Base-by-base conservation (phyloP, 176 grass and related monocot species). In the Guadua angustifolia region DNA sequence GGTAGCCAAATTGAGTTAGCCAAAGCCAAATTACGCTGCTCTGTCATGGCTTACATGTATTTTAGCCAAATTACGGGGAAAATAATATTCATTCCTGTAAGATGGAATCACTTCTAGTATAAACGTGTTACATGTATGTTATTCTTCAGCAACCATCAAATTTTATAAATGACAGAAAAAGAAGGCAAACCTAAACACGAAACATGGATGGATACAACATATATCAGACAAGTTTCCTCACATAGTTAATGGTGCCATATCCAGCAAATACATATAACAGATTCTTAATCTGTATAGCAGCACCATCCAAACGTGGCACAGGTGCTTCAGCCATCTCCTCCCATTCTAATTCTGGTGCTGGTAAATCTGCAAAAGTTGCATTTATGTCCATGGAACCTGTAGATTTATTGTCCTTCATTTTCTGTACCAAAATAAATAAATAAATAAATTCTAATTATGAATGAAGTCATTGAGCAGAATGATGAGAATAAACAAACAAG, bases 221-320 rank as follows among this genome's bases (percentile, higher is more conserved):
- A 72, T 72, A 83, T 42, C 12, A 59, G 49, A 50, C 36, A 88
- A 45, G 35, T 36, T 55, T 88, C 51, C 93, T 99, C 88, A 99
- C 96, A 88, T 95, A 71, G 66, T 99, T 86, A 63, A 99, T 99
- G 73, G 89, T 94, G 69, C 93, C 91, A 89, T 99, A 99, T 87
- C 96, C 96, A 88, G 96, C 96, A 99, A 95, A 99, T 32, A 99
- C 93, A 87, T 89, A 95, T 68, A 99, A 88, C 25, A 94, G 93
- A 89, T 91, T 79, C 84, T 92, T 99, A 85, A 94, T 95, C 72
- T 94, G 96, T 66, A 99, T 94, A 85, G 96, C 96, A 81, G 96
- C 96, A 0, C 96, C 93, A 32, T 99, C 96, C 80, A 95, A 83
- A 62, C 96, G 96, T 69, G 66, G 74, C 2, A 99, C 93, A 33